Evolutionary conservation across 2,329 filamentous ascomycete species (phyloP).

Genomic region (Aciculosporium take): DNA sequence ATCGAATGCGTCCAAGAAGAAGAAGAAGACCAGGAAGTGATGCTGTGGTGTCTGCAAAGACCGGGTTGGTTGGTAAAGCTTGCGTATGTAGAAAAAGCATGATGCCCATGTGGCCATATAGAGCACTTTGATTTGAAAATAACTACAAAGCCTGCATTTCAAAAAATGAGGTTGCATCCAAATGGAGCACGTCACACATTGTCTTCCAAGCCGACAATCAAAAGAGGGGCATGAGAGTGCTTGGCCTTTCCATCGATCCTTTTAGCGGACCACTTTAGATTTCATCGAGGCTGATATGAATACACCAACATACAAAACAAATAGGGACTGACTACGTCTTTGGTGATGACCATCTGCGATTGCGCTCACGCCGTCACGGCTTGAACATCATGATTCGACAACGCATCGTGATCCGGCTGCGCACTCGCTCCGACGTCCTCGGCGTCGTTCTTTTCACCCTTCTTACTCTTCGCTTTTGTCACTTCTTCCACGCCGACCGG

Average conservation of each 20-base stretch:
- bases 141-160: background rate
- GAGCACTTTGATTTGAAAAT: too few relatives aligned
- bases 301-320: constrained; percentile 14
- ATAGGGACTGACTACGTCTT: background rate
- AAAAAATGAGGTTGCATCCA: background rate
- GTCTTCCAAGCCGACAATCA: too few relatives aligned
- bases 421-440: constrained; percentile 10
- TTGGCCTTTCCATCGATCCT: background rate
- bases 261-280: background rate
- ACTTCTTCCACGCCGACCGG: background rate
- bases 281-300: constrained; percentile 6
- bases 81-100: too few relatives aligned
- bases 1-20: constrained; percentile 30
- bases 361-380: constrained; percentile 18
- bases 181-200: background rate
- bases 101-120: too few relatives aligned
- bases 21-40: constrained; percentile 39
- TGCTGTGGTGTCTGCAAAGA: background rate
- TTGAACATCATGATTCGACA: constrained; percentile 17
- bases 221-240: background rate
- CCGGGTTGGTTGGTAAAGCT: too few relatives aligned
- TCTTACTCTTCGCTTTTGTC: background rate
- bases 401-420: constrained; percentile 14
- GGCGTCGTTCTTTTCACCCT: constrained; percentile 1
- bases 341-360: background rate